Conservation (phyloP, 23 red algal species). For the Gracilaria domingensis region DNA sequence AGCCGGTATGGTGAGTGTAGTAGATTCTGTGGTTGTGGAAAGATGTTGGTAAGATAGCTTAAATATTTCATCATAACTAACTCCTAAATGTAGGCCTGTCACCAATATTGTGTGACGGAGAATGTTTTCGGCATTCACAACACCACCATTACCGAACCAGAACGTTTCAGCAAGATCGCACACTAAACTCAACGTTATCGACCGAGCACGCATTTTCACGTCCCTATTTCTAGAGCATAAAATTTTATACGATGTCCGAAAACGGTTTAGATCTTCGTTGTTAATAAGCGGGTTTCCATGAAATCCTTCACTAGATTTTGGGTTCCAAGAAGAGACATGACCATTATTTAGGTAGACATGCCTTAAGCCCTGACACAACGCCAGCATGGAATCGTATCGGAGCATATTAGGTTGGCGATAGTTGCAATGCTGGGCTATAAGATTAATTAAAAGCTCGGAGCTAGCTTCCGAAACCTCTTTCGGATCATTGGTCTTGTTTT, state of each 20-base stretch:
- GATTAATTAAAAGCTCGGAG: slow-evolving; percentile 14
- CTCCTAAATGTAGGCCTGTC: background rate
- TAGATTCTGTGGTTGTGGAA: background rate
- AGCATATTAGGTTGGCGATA: background rate
- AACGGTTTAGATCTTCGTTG: background rate
- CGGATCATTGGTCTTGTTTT: background rate
- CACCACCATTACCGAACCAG: background rate
- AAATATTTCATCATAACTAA: background rate
- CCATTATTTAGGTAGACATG: background rate
- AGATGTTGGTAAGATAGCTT: background rate
- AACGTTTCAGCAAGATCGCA: background rate
- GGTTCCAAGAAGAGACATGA: background rate
- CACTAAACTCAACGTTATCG: too few relatives aligned
- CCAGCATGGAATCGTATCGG: background rate
- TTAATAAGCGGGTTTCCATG: background rate
- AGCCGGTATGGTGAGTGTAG: background rate
- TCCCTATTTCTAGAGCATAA: too few relatives aligned
- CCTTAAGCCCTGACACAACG: slow-evolving; percentile 24
- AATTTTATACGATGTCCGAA: background rate
- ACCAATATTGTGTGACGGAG: background rate
- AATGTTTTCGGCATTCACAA: background rate
- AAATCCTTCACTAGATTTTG: background rate
- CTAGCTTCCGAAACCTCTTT: background rate
- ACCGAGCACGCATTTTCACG: too few relatives aligned
- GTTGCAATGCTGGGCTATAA: slow-evolving; percentile 43